Evolutionary conservation across 2,329 filamentous ascomycete genomes (phyloP).

Genomic region (Aspergillus novoparasiticus): DNA sequence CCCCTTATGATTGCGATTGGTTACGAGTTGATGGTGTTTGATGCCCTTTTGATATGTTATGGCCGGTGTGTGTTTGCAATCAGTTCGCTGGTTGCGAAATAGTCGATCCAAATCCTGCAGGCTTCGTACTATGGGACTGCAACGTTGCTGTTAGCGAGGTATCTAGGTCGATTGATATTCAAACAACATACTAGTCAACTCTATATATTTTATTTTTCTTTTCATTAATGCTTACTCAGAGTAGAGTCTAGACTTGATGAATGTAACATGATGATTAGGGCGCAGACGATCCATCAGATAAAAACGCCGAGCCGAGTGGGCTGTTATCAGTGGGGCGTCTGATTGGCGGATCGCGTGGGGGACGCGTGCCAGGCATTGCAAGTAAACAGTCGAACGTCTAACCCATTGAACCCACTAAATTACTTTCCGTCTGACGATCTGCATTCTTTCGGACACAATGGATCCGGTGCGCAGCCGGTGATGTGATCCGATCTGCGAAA

Average conservation of each 20-base stretch:
- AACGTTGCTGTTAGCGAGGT: background rate
- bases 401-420: background rate
- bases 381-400: background rate
- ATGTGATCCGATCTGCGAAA: slow-evolving; percentile 14
- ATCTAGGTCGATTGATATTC: background rate
- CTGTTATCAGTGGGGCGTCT: slow-evolving; percentile 8
- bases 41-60: background rate
- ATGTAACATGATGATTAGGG: too few species aligned
- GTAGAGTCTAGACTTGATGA: too few species aligned
- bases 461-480: slow-evolving; percentile 12
- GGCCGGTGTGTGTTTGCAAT: background rate
- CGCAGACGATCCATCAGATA: background rate
- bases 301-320: background rate
- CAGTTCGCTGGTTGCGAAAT: background rate
- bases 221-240: too few species aligned
- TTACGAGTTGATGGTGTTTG: slow-evolving; percentile 35
- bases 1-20: slow-evolving; percentile 29
- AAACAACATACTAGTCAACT: background rate
- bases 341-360: slow-evolving; percentile 12
- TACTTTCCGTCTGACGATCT: slow-evolving; percentile 6
- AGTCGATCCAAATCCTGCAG: background rate
- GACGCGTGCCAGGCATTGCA: slow-evolving; percentile 12
- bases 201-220: background rate
- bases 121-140: background rate
- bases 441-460: slow-evolving; percentile 22